phyloP scores from a whole-genome alignment of 2,329 filamentous ascomycete species.

The Raffaelea albimanens region DNA sequence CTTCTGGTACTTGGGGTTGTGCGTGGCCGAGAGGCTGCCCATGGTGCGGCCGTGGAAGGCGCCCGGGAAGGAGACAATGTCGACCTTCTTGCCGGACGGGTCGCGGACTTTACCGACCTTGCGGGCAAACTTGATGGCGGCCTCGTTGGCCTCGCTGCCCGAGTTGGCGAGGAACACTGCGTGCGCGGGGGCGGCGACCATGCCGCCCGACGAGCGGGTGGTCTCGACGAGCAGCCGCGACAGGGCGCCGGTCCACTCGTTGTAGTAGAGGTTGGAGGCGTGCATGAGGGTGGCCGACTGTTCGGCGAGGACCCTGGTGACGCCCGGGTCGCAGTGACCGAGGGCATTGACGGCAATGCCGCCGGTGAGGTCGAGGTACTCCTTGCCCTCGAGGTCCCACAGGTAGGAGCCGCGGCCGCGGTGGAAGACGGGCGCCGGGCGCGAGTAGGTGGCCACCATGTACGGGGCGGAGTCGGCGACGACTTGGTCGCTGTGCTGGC shows the following conservation, averaged over 20 bases:
- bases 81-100: conserved; percentile 62
- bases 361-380: conserved; percentile 89
- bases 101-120: conserved; percentile 76
- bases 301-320: conserved; percentile 58
- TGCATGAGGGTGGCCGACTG: conserved; percentile 72
- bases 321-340: conserved; percentile 78
- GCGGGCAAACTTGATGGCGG: conserved; percentile 90
- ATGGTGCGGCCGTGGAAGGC: conserved; percentile 97
- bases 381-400: conserved; percentile 81
- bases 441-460: conserved; percentile 94
- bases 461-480: conserved; percentile 69
- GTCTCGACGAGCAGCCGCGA: conserved; percentile 77
- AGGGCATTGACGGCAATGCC: conserved; percentile 93
- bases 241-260: conserved; percentile 85
- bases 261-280: conserved; percentile 94
- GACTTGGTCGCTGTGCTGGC: conserved; percentile 50
- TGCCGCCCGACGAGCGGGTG: conserved; percentile 69
- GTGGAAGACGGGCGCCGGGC: conserved; percentile 82
- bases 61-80: conserved; percentile 82
- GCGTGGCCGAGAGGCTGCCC: conserved; percentile 89
- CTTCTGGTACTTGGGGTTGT: conserved; percentile 94
- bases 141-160: conserved; percentile 94
- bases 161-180: conserved; percentile 94
- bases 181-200: conserved; percentile 59
- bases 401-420: conserved; percentile 80